Base-by-base conservation (phyloP, 306 rosid genomes). In the Herpetospermum pedunculosum region DNA sequence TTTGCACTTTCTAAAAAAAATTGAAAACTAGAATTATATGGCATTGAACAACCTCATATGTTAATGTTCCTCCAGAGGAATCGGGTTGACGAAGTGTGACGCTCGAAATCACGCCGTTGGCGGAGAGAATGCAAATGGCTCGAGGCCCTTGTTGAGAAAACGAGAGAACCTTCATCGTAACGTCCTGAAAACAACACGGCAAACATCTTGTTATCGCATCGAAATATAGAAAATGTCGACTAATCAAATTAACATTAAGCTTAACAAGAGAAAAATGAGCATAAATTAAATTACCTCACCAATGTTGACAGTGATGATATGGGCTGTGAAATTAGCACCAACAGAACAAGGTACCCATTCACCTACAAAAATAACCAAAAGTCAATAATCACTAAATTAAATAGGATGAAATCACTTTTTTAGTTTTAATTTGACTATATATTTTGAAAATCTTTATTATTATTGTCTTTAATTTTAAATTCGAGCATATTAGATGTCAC, bases 71-170 rank as follows among this genome's bases (percentile, higher is more conserved):
- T 2, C 91, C 91, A 41, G 88, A 87, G 47, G 91, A 84, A 68
- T 92, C 90, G 8, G 98, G 96, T 78, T 92, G 98, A 78, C 97
- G 96, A 75, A 92, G 93, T 5, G 96, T 90, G 43, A 88, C 97
- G 25, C 98, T 90, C 18, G 96, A 90, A 81, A 92, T 90, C 50
- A 90, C 89, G 58, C 98, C 98, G 76, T 85, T 90, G 13, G 98
- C 98, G 0, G 98, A 90, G 62, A 92, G 92, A 78, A 92, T 83
- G 83, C 98, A 92, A 49, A 92, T 82, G 55, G 96, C 85, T 81
- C 88, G 92, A 46, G 96, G 92, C 57, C 97, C 98, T 87, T 93
- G 98, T 86, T 88, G 98, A 77, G 98, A 93, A 85, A 93, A 93
- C n/a, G 98, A 90, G 85, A 93, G 91, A 70, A 93, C 77, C 84